phyloP scores from a whole-genome alignment of 495 filamentous ascomycete species.

The Daldinia bambusicola region DNA sequence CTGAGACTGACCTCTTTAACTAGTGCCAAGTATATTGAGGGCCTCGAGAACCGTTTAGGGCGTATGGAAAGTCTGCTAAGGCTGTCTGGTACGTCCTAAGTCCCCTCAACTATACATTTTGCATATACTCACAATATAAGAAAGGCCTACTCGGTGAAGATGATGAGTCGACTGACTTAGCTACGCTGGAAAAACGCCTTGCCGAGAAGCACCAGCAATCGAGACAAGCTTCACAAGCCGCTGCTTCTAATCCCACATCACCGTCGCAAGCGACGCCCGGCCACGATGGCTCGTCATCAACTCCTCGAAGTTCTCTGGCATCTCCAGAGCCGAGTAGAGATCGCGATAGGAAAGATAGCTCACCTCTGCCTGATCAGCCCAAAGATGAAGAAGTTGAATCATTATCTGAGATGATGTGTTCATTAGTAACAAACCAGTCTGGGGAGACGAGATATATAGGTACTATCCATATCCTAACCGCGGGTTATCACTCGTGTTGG shows the following conservation, averaged over 20 bases:
- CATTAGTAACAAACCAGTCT: conserved; percentile 94
- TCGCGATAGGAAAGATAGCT: conserved; percentile 50
- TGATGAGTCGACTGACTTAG: conserved; percentile 87
- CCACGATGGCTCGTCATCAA: conserved; percentile 62
- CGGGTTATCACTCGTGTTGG: conserved; percentile 2
- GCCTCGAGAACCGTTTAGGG: conserved; percentile 90
- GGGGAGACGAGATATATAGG: conserved; percentile 97
- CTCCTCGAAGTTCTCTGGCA: conserved; percentile 67
- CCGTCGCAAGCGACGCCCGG: conserved; percentile 57
- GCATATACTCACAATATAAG: conserved; percentile 15
- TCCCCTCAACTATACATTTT: neutral
- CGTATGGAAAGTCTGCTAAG: conserved; percentile 92
- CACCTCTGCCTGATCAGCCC: conserved; percentile 48
- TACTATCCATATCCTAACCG: conserved; percentile 51
- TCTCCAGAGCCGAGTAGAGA: conserved; percentile 68
- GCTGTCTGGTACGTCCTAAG: conserved; percentile 70
- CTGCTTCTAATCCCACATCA: conserved; percentile 58
- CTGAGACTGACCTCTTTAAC: conserved; percentile 38
- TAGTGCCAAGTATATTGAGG: conserved; percentile 96
- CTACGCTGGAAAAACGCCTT: conserved; percentile 83
- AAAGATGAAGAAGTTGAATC: conserved; percentile 80
- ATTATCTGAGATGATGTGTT: conserved; percentile 99
- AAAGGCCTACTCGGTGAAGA: conserved; percentile 80
- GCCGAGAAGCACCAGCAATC: conserved; percentile 68
- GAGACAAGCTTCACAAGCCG: conserved; percentile 56